These are phyloP conservation scores for Tilletia caries DNA, from an alignment of 1,284 basidiomycete genomes.

Conservation along the genomic window DNA sequence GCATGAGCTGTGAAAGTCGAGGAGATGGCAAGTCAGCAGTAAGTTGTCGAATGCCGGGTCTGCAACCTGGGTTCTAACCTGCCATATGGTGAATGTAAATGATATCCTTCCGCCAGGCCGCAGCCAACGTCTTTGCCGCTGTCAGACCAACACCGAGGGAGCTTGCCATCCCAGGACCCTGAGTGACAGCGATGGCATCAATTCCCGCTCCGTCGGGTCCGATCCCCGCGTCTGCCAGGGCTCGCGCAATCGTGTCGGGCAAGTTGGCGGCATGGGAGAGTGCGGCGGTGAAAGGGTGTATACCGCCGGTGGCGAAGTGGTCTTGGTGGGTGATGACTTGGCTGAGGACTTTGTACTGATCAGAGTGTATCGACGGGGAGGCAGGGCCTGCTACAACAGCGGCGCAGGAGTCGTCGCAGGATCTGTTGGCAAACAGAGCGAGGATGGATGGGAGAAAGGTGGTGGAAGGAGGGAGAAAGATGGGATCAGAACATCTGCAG, in stretches of 20 bases:
- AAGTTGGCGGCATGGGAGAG: slow-evolving; percentile 38
- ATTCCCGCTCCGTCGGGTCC: slow-evolving; percentile 21
- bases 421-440: slow-evolving; percentile 20
- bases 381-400: slow-evolving; percentile 35
- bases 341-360: slow-evolving; percentile 31
- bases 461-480: not conserved
- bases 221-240: slow-evolving; percentile 27
- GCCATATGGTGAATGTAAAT: slow-evolving; percentile 52
- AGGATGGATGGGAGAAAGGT: not conserved
- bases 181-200: slow-evolving; percentile 50
- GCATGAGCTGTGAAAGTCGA: slow-evolving; percentile 35
- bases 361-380: not conserved
- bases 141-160: slow-evolving; percentile 41
- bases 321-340: slow-evolving; percentile 44
- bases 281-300: slow-evolving; percentile 44
- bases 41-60: too few relatives aligned
- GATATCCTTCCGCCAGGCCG: slow-evolving; percentile 36
- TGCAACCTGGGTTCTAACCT: slow-evolving; percentile 25
- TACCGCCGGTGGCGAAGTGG: slow-evolving; percentile 41
- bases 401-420: slow-evolving; percentile 52
- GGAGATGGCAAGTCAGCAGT: not conserved
- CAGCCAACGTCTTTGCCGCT: slow-evolving; percentile 41
- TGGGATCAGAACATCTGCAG: not conserved
- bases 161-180: slow-evolving; percentile 48
- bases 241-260: slow-evolving; percentile 32